Conservation (phyloP, 1,284 basidiomycete genomes). For the Schizophyllum amplum region DNA sequence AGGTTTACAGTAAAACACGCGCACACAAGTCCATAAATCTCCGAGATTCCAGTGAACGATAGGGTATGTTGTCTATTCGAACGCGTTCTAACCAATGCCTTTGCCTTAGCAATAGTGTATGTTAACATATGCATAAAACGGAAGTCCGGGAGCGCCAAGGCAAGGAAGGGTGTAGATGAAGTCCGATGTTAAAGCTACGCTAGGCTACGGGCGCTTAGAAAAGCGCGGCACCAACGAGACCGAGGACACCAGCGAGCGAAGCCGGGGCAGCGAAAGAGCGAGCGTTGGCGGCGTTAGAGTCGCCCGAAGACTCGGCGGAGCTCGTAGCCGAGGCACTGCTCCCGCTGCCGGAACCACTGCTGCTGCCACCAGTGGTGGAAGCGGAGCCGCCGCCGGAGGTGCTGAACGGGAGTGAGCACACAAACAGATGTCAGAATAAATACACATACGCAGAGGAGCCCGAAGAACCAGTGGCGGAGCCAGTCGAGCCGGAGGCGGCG, state of each 20-base stretch:
- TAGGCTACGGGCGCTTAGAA: constrained; percentile 23
- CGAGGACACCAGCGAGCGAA: constrained; percentile 37
- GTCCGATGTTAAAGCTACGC: background rate
- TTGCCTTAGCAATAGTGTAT: background rate
- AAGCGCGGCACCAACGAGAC: constrained; percentile 39
- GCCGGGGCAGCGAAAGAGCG: constrained; percentile 21
- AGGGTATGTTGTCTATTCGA: too few species aligned
- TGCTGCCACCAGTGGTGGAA: constrained; percentile 12
- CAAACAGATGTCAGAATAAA: background rate
- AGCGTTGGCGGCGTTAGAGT: constrained; percentile 22
- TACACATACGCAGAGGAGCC: background rate
- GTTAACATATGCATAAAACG: background rate
- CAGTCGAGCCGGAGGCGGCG: constrained; percentile 10
- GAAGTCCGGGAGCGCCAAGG: background rate
- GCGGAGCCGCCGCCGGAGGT: constrained; percentile 8
- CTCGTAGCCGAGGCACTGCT: constrained; percentile 4
- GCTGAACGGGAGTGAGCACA: background rate
- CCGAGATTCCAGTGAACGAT: too few species aligned
- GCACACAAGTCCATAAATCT: too few species aligned
- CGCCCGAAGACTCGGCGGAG: constrained; percentile 5
- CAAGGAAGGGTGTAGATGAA: background rate
- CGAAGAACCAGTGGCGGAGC: constrained; percentile 5
- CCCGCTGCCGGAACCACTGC: constrained; percentile 3
- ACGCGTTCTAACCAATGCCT: too few species aligned
- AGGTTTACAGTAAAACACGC: too few species aligned